Conservation (phyloP, 345 rosid genomes). For the Draba incana region DNA sequence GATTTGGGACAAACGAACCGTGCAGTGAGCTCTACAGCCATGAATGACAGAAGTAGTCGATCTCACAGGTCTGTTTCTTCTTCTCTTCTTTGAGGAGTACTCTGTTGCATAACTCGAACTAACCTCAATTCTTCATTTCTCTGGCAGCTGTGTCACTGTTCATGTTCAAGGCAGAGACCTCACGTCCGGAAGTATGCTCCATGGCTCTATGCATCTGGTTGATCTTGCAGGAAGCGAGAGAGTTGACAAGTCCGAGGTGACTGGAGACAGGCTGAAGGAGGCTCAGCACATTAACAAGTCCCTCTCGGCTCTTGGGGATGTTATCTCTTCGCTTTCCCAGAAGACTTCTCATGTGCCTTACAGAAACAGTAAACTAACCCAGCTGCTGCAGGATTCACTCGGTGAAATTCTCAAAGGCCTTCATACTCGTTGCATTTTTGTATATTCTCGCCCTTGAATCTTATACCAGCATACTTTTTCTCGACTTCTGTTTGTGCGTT, state of each 20-base stretch:
- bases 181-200: slow-evolving; percentile 67
- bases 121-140: slow-evolving; percentile 14
- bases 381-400: slow-evolving; percentile 93
- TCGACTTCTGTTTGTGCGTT: slow-evolving; percentile 29
- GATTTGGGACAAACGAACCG: slow-evolving; percentile 84
- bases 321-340: slow-evolving; percentile 86
- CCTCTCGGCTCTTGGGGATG: slow-evolving; percentile 93
- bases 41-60: slow-evolving; percentile 97
- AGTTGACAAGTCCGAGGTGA: slow-evolving; percentile 93
- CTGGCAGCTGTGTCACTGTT: slow-evolving; percentile 85
- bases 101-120: background rate
- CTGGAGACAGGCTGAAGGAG: slow-evolving; percentile 90
- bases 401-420: slow-evolving; percentile 52
- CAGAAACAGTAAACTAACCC: slow-evolving; percentile 94
- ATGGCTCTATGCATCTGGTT: slow-evolving; percentile 94
- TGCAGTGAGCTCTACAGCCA: slow-evolving; percentile 80
- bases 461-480: slow-evolving; percentile 2
- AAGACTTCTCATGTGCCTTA: slow-evolving; percentile 89
- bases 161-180: slow-evolving; percentile 90
- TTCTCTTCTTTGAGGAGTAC: slow-evolving; percentile 12
- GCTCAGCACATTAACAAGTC: slow-evolving; percentile 91
- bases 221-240: slow-evolving; percentile 98
- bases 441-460: background rate
- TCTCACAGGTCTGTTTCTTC: slow-evolving; percentile 73
- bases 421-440: background rate